Base-by-base conservation (phyloP, 306 rosid genomes). In the Inga leiocalycina region DNA sequence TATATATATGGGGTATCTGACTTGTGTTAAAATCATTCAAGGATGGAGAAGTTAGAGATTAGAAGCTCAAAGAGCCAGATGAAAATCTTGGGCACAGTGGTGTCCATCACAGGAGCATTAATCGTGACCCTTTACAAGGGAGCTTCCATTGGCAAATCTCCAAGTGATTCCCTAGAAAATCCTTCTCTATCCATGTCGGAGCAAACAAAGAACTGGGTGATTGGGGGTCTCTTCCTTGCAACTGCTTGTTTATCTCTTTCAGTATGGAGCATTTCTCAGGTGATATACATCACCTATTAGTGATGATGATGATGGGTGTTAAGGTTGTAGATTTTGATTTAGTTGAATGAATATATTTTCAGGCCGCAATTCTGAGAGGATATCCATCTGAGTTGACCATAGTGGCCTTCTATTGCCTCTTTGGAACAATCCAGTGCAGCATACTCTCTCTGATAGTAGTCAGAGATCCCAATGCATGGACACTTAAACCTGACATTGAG, bases 351-450 rank as follows among this genome's bases (percentile, higher is more conserved):
- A 35, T 51, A 9, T 52, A 62, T 49, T 45, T 82, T 61, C 81
- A 93, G 93, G 94, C 97, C 74, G 90, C 87, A 78, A 75, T 88
- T 85, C 89, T 92, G 45, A 79, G 85, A 77, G 91, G 83, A 8
- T 92, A 87, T 87, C 91, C 93, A 34, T 91, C 89, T 30, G 86
- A 91, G 84, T 74, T 79, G 86, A 93, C 94, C 68, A 81, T 89
- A 57, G 85, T 93, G 57, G 86, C 89, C 76, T 91, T 87, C 84
- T 88, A 84, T 85, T 82, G 89, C 89, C 69, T 91, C 73, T 93
- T 91, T 89, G 94, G 94, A 81, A 86, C 91, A 73, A 82, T 93
- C 69, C 97, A 93, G 77, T 87, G 85, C 79, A 84, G 88, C 79
- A 41, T 78, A 37, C 78, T 93, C 62, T 77, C 93, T 64, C 73